phyloP scores from a whole-genome alignment of 2,329 filamentous ascomycete genomes.

The Lachnellula occidentalis region DNA sequence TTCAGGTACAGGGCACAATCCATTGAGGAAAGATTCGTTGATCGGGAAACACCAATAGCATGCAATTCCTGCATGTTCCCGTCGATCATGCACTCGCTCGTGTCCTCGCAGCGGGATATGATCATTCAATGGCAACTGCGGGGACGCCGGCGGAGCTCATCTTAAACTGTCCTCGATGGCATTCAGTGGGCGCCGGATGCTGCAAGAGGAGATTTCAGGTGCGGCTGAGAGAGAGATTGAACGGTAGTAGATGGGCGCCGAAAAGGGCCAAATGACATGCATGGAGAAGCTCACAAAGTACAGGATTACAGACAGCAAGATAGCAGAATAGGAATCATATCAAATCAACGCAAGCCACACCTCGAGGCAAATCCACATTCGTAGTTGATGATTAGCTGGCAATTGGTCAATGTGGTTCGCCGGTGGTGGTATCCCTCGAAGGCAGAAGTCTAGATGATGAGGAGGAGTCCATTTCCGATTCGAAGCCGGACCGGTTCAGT shows the following conservation, averaged over 20 bases:
- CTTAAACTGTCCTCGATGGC: background rate
- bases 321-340: background rate
- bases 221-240: background rate
- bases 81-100: slow-evolving; percentile 1
- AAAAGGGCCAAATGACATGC: background rate
- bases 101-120: background rate
- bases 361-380: background rate
- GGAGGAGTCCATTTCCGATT: background rate
- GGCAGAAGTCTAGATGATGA: background rate
- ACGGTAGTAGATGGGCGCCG: background rate
- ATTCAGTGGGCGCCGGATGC: background rate
- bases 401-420: background rate
- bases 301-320: background rate
- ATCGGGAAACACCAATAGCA: background rate
- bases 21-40: background rate
- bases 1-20: background rate
- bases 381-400: background rate
- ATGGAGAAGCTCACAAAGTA: background rate
- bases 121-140: background rate
- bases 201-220: background rate
- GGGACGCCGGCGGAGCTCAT: background rate
- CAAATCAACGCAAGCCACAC: background rate
- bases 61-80: background rate
- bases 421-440: background rate
- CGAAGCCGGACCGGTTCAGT: too few species aligned